Base-by-base conservation (phyloP, 371 early-diverging fungal genomes). In the Phascolomyces articulosus region DNA sequence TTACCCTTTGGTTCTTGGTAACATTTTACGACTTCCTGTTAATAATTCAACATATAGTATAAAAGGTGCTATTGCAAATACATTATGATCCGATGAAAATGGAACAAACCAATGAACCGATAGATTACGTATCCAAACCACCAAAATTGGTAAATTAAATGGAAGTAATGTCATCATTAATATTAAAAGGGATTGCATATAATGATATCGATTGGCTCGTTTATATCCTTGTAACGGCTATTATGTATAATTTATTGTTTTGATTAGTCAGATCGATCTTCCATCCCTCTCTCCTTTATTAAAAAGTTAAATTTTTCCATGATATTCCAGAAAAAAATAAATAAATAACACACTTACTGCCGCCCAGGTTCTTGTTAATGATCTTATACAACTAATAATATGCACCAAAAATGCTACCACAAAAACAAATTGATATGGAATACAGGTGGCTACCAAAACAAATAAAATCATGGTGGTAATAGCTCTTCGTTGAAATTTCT, bases 381-480 rank as follows among this genome's bases (percentile, higher is more conserved):
- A 82, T 11, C 91, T 78, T 7, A 88, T 77, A 55, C 87, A 86
- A 6, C 87, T 86, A 26, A 90, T 78, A 41, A 87, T 82, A 58
- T 93, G 93, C 10, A 91, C 90, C 27, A 92, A 65, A 63, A 91
- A 90, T 2, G 91, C 90, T 23, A 90, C 87, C 3, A 91, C 77
- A 76, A 91, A 93, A 0, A 90, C 91, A 81, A 92, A 91, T 68
- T 93, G 93, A 73, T 92, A 93, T 1, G 93, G 93, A 23, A 92
- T 87, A 72, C 87, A 84, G 0, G 91, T 87, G 28, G 87, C 87
- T 3, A 92, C 93, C 64, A 90, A 66, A n/a, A 88, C 66, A 68
- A 89, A 86, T 10, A 88, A 55, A 18, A 89, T 58, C 16, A 84
- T 29, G 2, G 87, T 88, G 2, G 87, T 84, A 11, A 87, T 79